Evolutionary conservation across 2,329 filamentous ascomycete species (phyloP).

Genomic region (Westerdykella ornata): DNA sequence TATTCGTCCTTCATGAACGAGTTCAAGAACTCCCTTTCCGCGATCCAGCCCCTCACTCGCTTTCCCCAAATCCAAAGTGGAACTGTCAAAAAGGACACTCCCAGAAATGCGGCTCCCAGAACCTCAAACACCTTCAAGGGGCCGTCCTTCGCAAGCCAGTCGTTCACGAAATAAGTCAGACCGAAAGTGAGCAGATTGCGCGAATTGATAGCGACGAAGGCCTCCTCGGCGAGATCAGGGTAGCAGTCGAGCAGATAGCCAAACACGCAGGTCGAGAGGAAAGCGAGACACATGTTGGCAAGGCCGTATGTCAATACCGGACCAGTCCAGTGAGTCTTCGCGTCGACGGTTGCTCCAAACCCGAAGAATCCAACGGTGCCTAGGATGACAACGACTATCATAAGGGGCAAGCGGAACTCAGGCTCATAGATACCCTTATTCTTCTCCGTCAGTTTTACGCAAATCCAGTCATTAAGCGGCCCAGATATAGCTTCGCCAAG

Average conservation of each 20-base stretch:
- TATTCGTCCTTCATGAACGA: constrained; percentile 22
- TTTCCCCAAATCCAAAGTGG: constrained; percentile 49
- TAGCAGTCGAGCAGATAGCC: constrained; percentile 48
- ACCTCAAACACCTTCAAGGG: constrained; percentile 24
- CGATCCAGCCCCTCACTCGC: constrained; percentile 40
- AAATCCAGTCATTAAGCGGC: constrained; percentile 42
- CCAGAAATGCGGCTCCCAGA: constrained; percentile 36
- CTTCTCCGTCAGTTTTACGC: constrained; percentile 19
- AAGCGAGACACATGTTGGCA: constrained; percentile 43
- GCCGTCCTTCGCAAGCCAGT: constrained; percentile 25
- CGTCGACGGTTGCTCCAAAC: constrained; percentile 35
- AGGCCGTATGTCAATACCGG: constrained; percentile 39
- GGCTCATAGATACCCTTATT: constrained; percentile 27
- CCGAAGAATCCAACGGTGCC: constrained; percentile 36
- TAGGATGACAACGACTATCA: constrained; percentile 30
- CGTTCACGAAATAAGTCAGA: constrained; percentile 38
- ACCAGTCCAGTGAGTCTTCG: constrained; percentile 40
- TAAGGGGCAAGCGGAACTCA: constrained; percentile 18
- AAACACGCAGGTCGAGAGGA: constrained; percentile 45
- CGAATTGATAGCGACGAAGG: constrained; percentile 48
- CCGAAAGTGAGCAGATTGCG: constrained; percentile 46
- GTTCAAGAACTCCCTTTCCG: constrained; percentile 35
- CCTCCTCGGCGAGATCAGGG: constrained; percentile 44
- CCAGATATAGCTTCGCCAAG: constrained; percentile 43
- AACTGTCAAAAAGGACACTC: constrained; percentile 43